phyloP scores from a whole-genome alignment of 768 basidiomycete species.

The Tulasnella sp. region DNA sequence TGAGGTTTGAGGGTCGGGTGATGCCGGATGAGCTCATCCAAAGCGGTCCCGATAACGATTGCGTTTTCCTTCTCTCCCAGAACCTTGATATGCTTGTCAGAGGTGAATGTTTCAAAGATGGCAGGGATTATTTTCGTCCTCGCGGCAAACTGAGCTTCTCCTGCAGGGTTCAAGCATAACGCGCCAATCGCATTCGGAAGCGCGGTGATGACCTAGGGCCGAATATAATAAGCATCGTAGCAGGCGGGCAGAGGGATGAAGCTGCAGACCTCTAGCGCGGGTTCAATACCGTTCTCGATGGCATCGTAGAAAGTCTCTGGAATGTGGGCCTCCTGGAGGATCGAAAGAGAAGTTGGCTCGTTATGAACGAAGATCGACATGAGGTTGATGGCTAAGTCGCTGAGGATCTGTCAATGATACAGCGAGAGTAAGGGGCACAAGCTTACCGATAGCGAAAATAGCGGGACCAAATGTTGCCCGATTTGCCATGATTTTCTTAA shows the following conservation, averaged over 20 bases:
- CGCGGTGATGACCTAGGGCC: conserved; percentile 75
- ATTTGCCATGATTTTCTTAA: conserved; percentile 84
- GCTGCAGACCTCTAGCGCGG: conserved; percentile 71
- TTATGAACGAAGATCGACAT: conserved; percentile 98
- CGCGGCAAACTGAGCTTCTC: conserved; percentile 71
- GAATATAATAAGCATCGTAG: neutral
- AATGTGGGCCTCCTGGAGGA: conserved; percentile 87
- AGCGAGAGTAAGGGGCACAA: neutral
- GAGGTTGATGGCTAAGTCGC: conserved; percentile 72
- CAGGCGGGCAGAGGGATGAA: neutral
- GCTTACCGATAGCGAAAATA: conserved; percentile 76
- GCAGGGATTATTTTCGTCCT: conserved; percentile 79
- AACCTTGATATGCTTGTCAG: conserved; percentile 73
- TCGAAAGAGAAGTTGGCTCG: conserved; percentile 88
- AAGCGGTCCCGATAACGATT: conserved; percentile 76
- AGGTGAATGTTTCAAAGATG: conserved; percentile 82
- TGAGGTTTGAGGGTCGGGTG: conserved; percentile 80
- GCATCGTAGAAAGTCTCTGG: conserved; percentile 86
- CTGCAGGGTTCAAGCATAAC: conserved; percentile 86
- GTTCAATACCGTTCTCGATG: conserved; percentile 78
- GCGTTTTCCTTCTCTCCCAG: conserved; percentile 92
- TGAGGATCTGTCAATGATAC: conserved; percentile 26
- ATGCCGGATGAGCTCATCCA: conserved; percentile 95
- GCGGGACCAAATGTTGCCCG: conserved; percentile 80
- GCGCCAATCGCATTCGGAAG: conserved; percentile 96